A percentile compares a stretch with the other conserved stretches of the same genome.
Evolutionary conservation across 2,329 filamentous ascomycete genomes (phyloP).

Genomic region (Stachybotrys elegans): DNA sequence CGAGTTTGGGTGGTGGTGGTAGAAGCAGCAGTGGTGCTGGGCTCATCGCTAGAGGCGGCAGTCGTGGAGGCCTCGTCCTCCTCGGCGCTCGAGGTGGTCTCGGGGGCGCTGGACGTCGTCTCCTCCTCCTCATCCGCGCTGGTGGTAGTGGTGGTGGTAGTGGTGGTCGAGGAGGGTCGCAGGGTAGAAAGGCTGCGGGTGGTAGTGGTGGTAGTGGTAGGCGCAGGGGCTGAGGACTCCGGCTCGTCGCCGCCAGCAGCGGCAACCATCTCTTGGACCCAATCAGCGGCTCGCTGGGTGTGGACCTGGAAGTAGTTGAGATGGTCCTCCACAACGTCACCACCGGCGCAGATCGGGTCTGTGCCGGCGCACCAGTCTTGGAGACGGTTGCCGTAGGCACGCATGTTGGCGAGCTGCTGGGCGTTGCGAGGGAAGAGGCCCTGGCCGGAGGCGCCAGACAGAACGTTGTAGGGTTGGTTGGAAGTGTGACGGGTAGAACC

Average conservation of each 20-base stretch:
- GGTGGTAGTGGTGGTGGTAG: not conserved
- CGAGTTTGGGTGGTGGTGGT: too few relatives aligned
- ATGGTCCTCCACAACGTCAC: constrained; percentile 24
- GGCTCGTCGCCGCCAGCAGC: not conserved
- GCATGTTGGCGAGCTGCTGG: constrained; percentile 18
- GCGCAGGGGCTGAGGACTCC: too few relatives aligned
- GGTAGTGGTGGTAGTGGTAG: not conserved
- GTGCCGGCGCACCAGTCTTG: constrained; percentile 27
- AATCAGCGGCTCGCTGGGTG: constrained; percentile 14
- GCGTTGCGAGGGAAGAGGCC: constrained; percentile 19
- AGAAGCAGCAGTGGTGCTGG: too few relatives aligned
- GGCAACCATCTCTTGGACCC: not conserved
- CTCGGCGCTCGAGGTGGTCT: too few relatives aligned
- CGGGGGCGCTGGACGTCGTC: not conserved
- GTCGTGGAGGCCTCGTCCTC: too few relatives aligned
- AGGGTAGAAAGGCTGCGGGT: not conserved
- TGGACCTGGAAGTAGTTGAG: constrained; percentile 31
- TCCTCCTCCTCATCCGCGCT: not conserved
- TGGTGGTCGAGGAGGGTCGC: not conserved
- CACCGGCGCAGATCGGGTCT: constrained; percentile 33
- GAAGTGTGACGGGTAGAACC: constrained; percentile 26
- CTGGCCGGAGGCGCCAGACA: constrained; percentile 16
- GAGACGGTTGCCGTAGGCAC: constrained; percentile 17
- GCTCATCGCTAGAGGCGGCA: too few relatives aligned
- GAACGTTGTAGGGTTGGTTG: constrained; percentile 25